Evolutionary conservation across 2,329 filamentous ascomycete genomes (phyloP), one percentile per base, ranked within the genome.

Genomic region (Pestalotiopsis sp.): DNA sequence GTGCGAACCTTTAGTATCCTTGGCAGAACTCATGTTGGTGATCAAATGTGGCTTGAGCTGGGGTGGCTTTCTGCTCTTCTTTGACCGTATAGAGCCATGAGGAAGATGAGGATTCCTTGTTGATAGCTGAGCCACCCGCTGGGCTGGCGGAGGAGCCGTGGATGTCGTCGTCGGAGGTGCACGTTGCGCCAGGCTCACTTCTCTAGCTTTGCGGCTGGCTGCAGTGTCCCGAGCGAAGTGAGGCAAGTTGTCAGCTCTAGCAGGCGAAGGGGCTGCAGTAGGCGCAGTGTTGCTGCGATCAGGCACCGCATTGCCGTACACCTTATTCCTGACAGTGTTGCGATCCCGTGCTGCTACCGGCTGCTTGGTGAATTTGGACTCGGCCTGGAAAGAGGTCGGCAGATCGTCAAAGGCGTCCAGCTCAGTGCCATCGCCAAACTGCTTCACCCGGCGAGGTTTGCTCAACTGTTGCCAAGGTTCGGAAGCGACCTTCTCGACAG

Each of bases 381-480:
- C 96, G 14, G 90, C 87, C 70, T 92, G 89, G 13, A 87, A 90
- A 17, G 95, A 98, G 0, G 95, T 98, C 1, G 95, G 95, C 68
- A 99, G 83, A 80, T 99, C 96, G 78, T 99, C 96, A 78, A 99
- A 98, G 2, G 88, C 90, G 73, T 98, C 95, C 41, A 99, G 86
- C 80, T 99, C 96, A 70, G 92, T 92, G 17, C 96, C 96, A 79
- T 98, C 94, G 13, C 96, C 96, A 81, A 97, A 99, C 75, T 93
- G 90, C 60, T 90, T 87, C 69, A 86, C 85, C 56, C 90, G 86
- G 45, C 89, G 86, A 3, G 94, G 94, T 78, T 91, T 92, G 71
- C 89, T 95, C 69, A 97, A 82, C 61, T 92, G 90, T 72, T 92
- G 89, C 84, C 85, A 88, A 4, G 85, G 85, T 61, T 86, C 86